phyloP scores from a whole-genome alignment of 73 alveolate genomes.

The Breviolum minutum region DNA sequence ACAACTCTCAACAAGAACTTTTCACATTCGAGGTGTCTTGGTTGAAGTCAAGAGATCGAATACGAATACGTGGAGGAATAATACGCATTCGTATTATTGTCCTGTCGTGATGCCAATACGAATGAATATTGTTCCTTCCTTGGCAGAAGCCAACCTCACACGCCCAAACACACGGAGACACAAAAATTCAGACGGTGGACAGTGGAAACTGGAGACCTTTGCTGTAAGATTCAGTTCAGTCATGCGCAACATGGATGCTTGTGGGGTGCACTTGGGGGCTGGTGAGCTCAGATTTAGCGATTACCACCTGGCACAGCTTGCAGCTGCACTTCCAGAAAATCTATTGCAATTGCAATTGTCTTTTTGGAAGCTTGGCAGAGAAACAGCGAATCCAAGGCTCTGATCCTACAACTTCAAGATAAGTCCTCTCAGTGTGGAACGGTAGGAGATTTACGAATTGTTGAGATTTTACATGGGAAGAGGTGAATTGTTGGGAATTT shows the following conservation, averaged over 20 bases:
- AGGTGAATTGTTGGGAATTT: not conserved
- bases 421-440: too few relatives aligned
- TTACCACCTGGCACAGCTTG: slow-evolving; percentile 50
- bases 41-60: not conserved
- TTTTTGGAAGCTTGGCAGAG: slow-evolving; percentile 19
- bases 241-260: too few relatives aligned
- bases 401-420: too few relatives aligned
- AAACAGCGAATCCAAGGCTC: too few relatives aligned
- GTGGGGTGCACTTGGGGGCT: not conserved
- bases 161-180: too few relatives aligned
- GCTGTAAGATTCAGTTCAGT: too few relatives aligned
- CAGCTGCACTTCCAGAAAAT: slow-evolving; percentile 62
- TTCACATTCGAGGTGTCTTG: slow-evolving; percentile 10
- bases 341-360: slow-evolving; percentile 61
- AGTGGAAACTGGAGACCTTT: too few relatives aligned
- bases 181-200: too few relatives aligned
- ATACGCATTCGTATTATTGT: not conserved
- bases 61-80: not conserved
- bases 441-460: too few relatives aligned
- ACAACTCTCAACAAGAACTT: slow-evolving; percentile 71
- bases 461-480: not conserved
- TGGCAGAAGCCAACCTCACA: too few relatives aligned
- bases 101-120: not conserved
- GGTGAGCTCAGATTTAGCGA: slow-evolving; percentile 7
- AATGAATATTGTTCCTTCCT: too few relatives aligned